Evolutionary conservation across 73 alveolate genomes (phyloP).

Genomic region (Paramecium biaurelia): DNA sequence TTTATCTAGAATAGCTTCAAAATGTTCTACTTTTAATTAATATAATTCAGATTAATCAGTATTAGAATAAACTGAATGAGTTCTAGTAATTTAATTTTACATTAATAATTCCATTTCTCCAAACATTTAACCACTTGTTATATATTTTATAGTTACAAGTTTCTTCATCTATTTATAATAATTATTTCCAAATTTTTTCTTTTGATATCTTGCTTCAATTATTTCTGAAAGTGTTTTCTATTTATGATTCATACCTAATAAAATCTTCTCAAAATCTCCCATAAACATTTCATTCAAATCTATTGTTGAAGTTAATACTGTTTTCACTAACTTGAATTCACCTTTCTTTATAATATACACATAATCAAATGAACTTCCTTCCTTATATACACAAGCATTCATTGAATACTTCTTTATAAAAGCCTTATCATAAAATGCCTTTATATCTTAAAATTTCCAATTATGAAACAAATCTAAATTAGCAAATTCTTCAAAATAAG

Average conservation of each 20-base stretch:
- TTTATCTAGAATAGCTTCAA: background rate
- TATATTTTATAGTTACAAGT: constrained; percentile 3
- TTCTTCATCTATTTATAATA: background rate
- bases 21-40: background rate
- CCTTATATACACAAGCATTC: constrained; percentile 45
- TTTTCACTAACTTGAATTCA: constrained; percentile 62
- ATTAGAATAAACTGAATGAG: constrained; percentile 22
- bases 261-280: constrained; percentile 30
- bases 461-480: background rate
- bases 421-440: constrained; percentile 26
- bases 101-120: constrained; percentile 33
- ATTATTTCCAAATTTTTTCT: constrained; percentile 13
- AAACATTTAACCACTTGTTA: constrained; percentile 39
- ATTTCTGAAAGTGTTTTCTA: background rate
- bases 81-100: background rate
- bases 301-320: background rate
- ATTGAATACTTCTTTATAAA: constrained; percentile 37
- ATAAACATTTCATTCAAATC: constrained; percentile 14
- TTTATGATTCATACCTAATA: background rate
- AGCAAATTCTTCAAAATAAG: constrained; percentile 42
- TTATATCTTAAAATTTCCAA: constrained; percentile 40
- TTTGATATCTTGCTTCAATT: constrained; percentile 13
- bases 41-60: constrained; percentile 49
- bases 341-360: constrained; percentile 68
- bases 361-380: constrained; percentile 43